These are phyloP conservation scores for Rhizopogon sp. DNA, from an alignment of 768 basidiomycete genomes.

Conservation along the genomic window DNA sequence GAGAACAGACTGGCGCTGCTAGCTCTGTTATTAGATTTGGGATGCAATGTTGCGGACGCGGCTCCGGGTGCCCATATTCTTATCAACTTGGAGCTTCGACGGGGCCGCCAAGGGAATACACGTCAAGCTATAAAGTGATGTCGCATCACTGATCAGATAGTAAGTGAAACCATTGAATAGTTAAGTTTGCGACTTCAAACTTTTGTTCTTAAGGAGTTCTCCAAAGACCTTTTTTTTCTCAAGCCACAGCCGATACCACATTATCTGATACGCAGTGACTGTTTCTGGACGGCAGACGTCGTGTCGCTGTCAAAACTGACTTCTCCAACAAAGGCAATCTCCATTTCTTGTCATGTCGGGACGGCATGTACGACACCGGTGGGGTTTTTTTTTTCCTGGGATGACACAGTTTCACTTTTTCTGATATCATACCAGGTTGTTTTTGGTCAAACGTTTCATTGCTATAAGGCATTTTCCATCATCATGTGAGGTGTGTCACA, in stretches of 20 bases:
- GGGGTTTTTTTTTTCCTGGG: slow-evolving; percentile 3
- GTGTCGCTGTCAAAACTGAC: slow-evolving; percentile 1
- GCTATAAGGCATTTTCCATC: neutral
- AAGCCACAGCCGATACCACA: neutral
- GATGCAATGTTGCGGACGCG: too few relatives aligned
- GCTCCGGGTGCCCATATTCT: neutral
- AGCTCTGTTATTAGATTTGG: neutral
- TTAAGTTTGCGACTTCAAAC: neutral
- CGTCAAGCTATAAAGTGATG: neutral
- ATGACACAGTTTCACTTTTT: neutral
- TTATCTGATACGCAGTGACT: neutral
- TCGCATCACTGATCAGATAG: neutral
- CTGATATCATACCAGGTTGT: neutral
- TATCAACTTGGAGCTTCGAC: neutral
- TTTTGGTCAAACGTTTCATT: slow-evolving; percentile 1
- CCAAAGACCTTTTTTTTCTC: neutral
- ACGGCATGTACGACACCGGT: slow-evolving; percentile 3
- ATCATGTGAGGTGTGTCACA: neutral
- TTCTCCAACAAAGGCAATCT: neutral
- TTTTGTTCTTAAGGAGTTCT: neutral
- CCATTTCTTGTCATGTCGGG: neutral
- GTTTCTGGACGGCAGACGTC: neutral
- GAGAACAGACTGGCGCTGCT: neutral
- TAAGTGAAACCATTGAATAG: neutral
- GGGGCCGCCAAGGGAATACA: neutral